Base-by-base conservation (phyloP, 306 rosid genomes). In the Lathyrus tuberosus region DNA sequence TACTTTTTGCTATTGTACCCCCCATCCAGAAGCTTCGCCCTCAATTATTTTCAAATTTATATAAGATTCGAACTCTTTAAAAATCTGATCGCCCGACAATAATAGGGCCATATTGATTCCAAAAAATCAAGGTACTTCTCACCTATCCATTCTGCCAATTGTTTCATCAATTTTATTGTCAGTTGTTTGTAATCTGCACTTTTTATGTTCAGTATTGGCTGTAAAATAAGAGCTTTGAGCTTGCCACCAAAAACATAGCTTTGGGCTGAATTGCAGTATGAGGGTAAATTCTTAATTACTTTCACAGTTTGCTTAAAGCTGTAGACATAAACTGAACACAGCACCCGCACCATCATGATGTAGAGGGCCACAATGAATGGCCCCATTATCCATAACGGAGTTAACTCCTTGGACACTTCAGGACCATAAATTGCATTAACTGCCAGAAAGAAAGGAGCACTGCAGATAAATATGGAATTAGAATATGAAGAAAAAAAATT, bases 41-140 rank as follows among this genome's bases (percentile, higher is more conserved):
- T 69, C 53, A 48, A 47, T 35, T 38, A 53, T 18, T 74, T 62
- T 65, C 63, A 54, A 62, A 56, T 62, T 76, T 82, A 91, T 78
- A 88, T 84, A 62, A 91, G 91, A 85, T 91, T 84, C 46, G 97
- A 88, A 72, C 83, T 87, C 84, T 85, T 91, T 30, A 91, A 74
- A 80, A 88, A 89, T 71, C 97, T 89, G 63, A 91, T 87, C 46
- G 88, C 53, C 72, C 96, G 75, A 79, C 91, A 86, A 66, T 91
- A 91, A 70, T 67, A 82, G 31, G 97, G 97, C 97, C 97, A 91
- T 79, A 88, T 84, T 42, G 84, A 89, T 79, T 91, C 97, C 69
- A 86, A 79, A 62, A 70, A 88, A 76, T 91, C 97, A 30, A 87
- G 87, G 76, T 85, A 87, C 80, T 41, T 82, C 82, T 91, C 96